Evolutionary conservation across 1,284 basidiomycete species (phyloP), one percentile per base, ranked within the genome.

Genomic region (Fomitopsis palustris): DNA sequence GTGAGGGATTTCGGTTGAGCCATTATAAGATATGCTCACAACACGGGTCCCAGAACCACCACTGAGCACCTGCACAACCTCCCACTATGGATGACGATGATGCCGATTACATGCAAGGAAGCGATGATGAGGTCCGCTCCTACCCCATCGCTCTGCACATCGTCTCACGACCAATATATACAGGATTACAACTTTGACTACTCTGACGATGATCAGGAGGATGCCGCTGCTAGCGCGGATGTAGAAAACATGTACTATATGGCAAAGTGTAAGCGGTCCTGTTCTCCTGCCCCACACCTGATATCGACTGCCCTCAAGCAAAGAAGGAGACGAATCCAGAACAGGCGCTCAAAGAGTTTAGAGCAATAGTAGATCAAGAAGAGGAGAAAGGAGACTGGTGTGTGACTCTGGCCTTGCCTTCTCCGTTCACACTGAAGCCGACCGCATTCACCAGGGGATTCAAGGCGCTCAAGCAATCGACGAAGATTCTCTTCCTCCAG

Each of bases 191-290:
- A 88, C 68, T 98, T 98, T 73, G 95, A 97, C 74, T 99, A 98
- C 73, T 96, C 95, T 52, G 95, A 95, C 61, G 93, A 91, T 38
- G 92, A 92, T 37, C 92, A 91, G 38, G 94, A 82, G 21, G 84
- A 88, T 55, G 90, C 88, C 61, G 82, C 87, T 10, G 92, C 84
- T 42, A 91, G 86, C 60, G 92, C 89, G n/a, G 96, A 98, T 73
- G 87, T 98, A 49, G 97, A 99, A 80, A 99, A 99, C 71, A 87
- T 95, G 83, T 99, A 99, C 77, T 99, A 99, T 76, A 92, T 90
- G 55, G 97, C 97, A 12, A 99, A 99, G 74, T 87, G 94, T 96
- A 66, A 61, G 87, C 72, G 38, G 43, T 3, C 53, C 23, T 10
- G 45, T 43, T 14, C 5, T n/a, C n/a, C 53, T 37, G 1, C 27